phyloP scores from a whole-genome alignment of 2,329 filamentous ascomycete species.

The Colletotrichum incanum region DNA sequence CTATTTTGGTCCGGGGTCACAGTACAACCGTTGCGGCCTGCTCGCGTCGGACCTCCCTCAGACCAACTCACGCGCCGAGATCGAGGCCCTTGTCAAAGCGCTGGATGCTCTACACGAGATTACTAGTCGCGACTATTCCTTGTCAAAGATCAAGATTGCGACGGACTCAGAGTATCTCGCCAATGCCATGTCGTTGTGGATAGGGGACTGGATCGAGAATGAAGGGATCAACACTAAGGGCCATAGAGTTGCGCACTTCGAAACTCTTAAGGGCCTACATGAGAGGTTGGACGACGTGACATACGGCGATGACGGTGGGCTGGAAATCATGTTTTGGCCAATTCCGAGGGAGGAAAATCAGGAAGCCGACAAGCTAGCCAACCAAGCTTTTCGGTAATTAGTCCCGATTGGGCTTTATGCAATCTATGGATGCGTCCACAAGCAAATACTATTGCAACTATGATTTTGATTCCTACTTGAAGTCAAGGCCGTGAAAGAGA shows the following conservation, averaged over 20 bases:
- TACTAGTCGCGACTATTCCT: not conserved
- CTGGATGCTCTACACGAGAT: slow-evolving; percentile 33
- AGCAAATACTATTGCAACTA: too few species aligned
- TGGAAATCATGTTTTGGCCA: slow-evolving; percentile 44
- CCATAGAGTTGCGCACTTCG: slow-evolving; percentile 34
- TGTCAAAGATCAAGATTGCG: slow-evolving; percentile 38
- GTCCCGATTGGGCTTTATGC: not conserved
- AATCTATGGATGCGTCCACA: too few species aligned
- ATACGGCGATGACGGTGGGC: slow-evolving; percentile 36
- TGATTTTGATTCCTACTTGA: too few species aligned
- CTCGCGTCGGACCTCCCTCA: slow-evolving; percentile 32
- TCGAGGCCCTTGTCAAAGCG: slow-evolving; percentile 44
- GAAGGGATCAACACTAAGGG: slow-evolving; percentile 26
- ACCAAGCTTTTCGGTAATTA: slow-evolving; percentile 15
- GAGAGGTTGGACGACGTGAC: slow-evolving; percentile 41
- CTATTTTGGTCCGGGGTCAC: slow-evolving; percentile 47
- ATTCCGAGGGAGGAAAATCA: slow-evolving; percentile 39
- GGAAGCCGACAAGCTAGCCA: slow-evolving; percentile 43
- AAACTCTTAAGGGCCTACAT: slow-evolving; percentile 34
- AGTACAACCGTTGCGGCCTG: slow-evolving; percentile 42
- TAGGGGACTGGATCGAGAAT: slow-evolving; percentile 42
- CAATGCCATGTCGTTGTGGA: slow-evolving; percentile 43
- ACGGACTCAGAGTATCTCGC: slow-evolving; percentile 44
- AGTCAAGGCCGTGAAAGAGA: too few species aligned
- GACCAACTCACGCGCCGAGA: slow-evolving; percentile 44